A percentile compares a stretch with the other conserved stretches of the same genome.
phyloP scores from a whole-genome alignment of 768 basidiomycete species.

The Russula sp. region DNA sequence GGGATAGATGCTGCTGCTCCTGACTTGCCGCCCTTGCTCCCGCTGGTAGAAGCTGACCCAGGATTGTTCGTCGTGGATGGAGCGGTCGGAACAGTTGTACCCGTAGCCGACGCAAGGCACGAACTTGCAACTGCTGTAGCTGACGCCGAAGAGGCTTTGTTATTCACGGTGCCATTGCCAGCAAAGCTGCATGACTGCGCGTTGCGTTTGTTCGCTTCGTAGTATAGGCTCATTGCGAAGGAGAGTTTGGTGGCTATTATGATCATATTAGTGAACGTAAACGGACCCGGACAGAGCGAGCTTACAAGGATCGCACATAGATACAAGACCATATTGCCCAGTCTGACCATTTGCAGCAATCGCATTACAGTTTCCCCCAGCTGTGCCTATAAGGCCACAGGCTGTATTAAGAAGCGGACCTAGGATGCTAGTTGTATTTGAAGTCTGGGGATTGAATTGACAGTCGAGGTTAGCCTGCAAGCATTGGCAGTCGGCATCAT shows the following conservation, averaged over 20 bases:
- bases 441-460: constrained; percentile 56
- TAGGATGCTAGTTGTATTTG: constrained; percentile 51
- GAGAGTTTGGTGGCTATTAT: constrained; percentile 65
- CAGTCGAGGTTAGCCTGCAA: constrained; percentile 63
- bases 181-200: constrained; percentile 65
- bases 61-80: constrained; percentile 26
- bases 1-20: constrained; percentile 26
- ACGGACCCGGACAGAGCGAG: neutral
- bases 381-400: constrained; percentile 58
- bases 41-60: neutral
- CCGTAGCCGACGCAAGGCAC: constrained; percentile 55
- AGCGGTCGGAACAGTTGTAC: constrained; percentile 56
- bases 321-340: constrained; percentile 70
- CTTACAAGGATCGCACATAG: constrained; percentile 73
- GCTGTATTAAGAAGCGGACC: constrained; percentile 58
- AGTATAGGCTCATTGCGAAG: constrained; percentile 76
- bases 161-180: constrained; percentile 78
- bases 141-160: constrained; percentile 40
- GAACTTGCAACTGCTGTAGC: constrained; percentile 53
- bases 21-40: constrained; percentile 25
- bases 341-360: constrained; percentile 67
- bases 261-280: constrained; percentile 11
- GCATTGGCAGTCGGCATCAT: constrained; percentile 73
- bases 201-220: constrained; percentile 52
- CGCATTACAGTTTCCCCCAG: constrained; percentile 53